Evolutionary conservation across 176 grass and related monocot genomes (phyloP).

Genomic region (Oryza officinalis): DNA sequence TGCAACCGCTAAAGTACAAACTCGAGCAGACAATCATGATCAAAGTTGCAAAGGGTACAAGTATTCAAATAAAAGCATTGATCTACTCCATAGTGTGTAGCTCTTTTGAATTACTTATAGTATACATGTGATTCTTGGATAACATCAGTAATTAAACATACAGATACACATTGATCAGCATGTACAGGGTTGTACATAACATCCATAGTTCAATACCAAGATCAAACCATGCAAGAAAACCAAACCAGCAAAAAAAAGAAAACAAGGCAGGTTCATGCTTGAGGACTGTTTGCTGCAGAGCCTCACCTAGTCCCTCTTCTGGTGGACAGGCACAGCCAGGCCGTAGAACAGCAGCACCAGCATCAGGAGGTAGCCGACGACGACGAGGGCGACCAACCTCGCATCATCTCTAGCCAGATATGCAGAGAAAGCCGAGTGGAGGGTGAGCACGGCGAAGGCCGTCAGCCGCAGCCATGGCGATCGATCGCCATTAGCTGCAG

Average conservation of each 20-base stretch:
- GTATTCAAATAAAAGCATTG: neutral
- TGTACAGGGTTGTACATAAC: neutral
- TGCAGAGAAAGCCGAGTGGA: slow-evolving; percentile 33
- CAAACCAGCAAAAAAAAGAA: neutral
- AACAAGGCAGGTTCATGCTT: neutral
- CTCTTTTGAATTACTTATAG: neutral
- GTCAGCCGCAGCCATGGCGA: slow-evolving; percentile 23
- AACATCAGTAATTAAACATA: slow-evolving; percentile 1
- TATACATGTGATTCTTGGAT: neutral
- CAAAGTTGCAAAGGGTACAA: neutral
- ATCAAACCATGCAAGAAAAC: neutral
- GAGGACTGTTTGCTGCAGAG: neutral
- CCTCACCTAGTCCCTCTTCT: slow-evolving; percentile 27
- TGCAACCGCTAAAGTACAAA: neutral
- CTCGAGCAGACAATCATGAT: neutral
- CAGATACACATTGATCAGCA: neutral
- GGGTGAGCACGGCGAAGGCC: slow-evolving; percentile 35
- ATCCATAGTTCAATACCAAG: neutral
- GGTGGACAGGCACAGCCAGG: neutral
- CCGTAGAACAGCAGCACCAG: slow-evolving; percentile 33
- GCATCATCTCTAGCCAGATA: slow-evolving; percentile 32
- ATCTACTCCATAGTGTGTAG: neutral
- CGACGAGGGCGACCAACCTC: slow-evolving; percentile 23
- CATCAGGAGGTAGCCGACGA: slow-evolving; percentile 42
- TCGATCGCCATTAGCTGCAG: neutral